Conservation (phyloP, 192 early-diverging fungal genomes). For the Rhizophagus sp. region DNA sequence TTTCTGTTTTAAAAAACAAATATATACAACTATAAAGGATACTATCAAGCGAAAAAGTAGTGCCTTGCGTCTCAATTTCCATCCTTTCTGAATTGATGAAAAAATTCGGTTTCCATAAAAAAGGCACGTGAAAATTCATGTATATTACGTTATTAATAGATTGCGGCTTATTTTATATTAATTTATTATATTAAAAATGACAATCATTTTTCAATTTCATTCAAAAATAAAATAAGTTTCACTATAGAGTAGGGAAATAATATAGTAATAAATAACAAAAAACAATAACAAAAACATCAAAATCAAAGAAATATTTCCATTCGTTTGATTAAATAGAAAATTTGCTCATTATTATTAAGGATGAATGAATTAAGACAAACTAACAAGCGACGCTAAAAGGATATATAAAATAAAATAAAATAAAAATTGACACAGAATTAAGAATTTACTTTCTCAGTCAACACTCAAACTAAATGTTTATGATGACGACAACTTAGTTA, state of each 20-base stretch:
- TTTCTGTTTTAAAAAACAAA: background rate
- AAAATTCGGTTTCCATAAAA: background rate
- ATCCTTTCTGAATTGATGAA: background rate
- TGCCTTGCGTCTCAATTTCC: constrained; percentile 9
- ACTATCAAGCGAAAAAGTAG: constrained; percentile 18
- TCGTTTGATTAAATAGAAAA: background rate
- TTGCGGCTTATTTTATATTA: background rate
- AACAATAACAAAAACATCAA: background rate
- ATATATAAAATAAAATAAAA: too few relatives aligned
- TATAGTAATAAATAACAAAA: background rate
- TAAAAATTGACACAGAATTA: too few relatives aligned
- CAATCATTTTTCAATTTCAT: background rate
- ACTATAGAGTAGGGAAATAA: too few relatives aligned
- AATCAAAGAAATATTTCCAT: background rate
- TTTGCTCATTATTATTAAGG: background rate
- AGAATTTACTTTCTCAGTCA: too few relatives aligned
- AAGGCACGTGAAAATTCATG: background rate
- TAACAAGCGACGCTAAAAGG: too few relatives aligned
- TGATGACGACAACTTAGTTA: background rate
- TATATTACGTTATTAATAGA: too few relatives aligned
- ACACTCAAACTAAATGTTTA: too few relatives aligned
- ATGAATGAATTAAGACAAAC: too few relatives aligned
- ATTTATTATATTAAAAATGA: background rate
- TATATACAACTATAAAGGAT: background rate
- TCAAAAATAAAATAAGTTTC: background rate